Base-by-base conservation (phyloP, 371 early-diverging fungal genomes). In the Entomophthora muscae region DNA sequence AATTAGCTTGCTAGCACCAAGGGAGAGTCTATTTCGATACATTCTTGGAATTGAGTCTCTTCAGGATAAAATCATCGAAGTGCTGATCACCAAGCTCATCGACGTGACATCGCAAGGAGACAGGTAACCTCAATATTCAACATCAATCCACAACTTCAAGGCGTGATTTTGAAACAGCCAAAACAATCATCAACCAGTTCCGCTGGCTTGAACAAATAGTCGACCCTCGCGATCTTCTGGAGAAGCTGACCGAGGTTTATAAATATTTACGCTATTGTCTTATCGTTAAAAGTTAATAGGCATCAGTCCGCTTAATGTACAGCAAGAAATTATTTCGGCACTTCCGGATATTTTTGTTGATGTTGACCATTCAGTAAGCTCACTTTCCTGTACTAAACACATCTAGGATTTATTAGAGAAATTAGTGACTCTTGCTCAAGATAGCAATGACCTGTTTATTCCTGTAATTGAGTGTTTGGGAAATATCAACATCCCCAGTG, bases 381-480 rank as follows among this genome's bases (percentile, higher is more conserved):
- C 42, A 22, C 1, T 7, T n/a, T 32, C 31, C 24, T 22, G 42
- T 2, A 7, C 22, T 29, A 33, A n/a, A 51, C 13, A 1, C 0
- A 3, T 24, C 17, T 62, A 61, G 61, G 30, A 51, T 21, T 28
- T 61, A 21, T 23, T 62, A 27, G 27, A 52, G 7, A 52, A 53
- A 29, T 51, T 62, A 65, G 64, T 89, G 86, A 66, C 85, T 86
- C 21, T 88, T 55, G 64, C 75, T 71, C 1, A 77, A 79, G 73
- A 76, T 21, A 75, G 80, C 42, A 65, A 78, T 2, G 80, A 80
- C 55, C 70, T 90, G 12, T 81, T 81, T 27, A 83, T 86, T 0
- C 81, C 86, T 0, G 81, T 88, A 3, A 65, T 90, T 61, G 91
- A 90, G 60, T 78, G 88, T 0, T 69, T 90, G 21, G 81, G 86